Evolutionary conservation across 2,329 filamentous ascomycete genomes (phyloP).

Genomic region (Phialophora verrucosa): DNA sequence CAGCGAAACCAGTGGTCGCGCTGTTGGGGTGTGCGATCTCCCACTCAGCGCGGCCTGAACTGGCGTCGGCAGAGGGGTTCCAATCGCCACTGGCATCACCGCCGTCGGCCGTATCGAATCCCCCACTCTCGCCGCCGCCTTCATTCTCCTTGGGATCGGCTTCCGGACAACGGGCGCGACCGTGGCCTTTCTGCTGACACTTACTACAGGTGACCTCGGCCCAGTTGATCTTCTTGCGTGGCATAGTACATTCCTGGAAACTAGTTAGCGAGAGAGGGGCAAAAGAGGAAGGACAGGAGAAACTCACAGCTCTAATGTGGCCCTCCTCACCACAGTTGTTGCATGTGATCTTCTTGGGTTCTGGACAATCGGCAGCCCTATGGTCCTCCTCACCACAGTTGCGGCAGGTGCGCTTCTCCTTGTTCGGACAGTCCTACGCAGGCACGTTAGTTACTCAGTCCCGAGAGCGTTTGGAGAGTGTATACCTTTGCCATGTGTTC

Average conservation of each 20-base stretch:
- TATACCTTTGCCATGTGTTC: conserved; percentile 38
- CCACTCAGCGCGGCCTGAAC: conserved; percentile 38
- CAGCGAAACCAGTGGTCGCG: conserved; percentile 4
- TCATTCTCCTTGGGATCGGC: conserved; percentile 24
- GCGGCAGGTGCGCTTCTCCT: conserved; percentile 54
- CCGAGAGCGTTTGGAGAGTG: not conserved
- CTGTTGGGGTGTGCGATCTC: conserved; percentile 16
- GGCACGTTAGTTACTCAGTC: not conserved
- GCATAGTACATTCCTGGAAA: conserved; percentile 28
- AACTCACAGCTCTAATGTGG: conserved; percentile 43
- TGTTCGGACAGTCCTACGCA: conserved; percentile 35
- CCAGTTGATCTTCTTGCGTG: conserved; percentile 21
- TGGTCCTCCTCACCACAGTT: conserved; percentile 58
- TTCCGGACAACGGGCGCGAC: conserved; percentile 31
- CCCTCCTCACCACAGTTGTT: conserved; percentile 59
- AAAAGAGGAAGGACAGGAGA: not conserved
- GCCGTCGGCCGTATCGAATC: conserved; percentile 20
- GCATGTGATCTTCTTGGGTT: conserved; percentile 50
- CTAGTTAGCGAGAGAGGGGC: not conserved
- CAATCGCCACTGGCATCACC: conserved; percentile 6
- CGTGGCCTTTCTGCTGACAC: conserved; percentile 35
- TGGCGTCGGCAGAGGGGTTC: conserved; percentile 11
- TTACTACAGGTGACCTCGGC: conserved; percentile 31
- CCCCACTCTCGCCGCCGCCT: conserved; percentile 30
- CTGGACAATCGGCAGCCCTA: conserved; percentile 48